Percentiles rank a stretch among this genome's conserved stretches.
Conservation (phyloP, 2,329 filamentous ascomycete genomes). For the Helminthosporium solani region DNA sequence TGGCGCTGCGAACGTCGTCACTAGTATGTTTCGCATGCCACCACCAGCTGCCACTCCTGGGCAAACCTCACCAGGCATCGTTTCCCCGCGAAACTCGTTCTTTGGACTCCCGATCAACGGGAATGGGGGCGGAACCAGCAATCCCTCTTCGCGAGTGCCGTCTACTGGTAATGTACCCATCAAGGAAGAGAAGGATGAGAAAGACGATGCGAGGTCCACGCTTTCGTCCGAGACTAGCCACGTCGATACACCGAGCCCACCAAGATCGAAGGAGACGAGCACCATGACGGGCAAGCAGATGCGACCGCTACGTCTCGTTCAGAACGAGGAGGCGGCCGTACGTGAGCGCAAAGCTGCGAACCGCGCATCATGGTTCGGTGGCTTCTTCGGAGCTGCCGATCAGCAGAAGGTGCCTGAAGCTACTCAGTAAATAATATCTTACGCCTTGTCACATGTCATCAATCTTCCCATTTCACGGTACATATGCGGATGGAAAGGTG, state of each 20-base stretch:
- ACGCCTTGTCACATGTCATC: not conserved
- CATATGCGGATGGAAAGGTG: not conserved
- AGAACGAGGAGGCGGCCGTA: conserved; percentile 57
- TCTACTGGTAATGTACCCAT: conserved; percentile 29
- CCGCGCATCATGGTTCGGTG: conserved; percentile 49
- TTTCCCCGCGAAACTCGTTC: conserved; percentile 42
- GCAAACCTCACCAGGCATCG: conserved; percentile 50
- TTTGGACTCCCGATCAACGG: conserved; percentile 42
- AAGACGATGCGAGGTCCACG: conserved; percentile 18
- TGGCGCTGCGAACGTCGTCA: conserved; percentile 73
- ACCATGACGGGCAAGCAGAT: conserved; percentile 65
- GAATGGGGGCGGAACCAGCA: conserved; percentile 42
- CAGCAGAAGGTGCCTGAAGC: conserved; percentile 16
- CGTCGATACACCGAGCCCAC: conserved; percentile 48
- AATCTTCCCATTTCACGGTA: not conserved
- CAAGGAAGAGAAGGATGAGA: conserved; percentile 22
- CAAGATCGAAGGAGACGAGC: conserved; percentile 58
- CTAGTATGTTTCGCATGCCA: conserved; percentile 84
- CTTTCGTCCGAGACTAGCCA: conserved; percentile 20
- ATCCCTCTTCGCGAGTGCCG: conserved; percentile 45
- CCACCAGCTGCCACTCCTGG: conserved; percentile 40
- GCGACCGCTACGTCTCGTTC: conserved; percentile 80
- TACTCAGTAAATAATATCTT: not conserved
- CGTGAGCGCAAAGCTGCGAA: conserved; percentile 47
- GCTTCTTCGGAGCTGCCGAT: conserved; percentile 44